A percentile compares a stretch with the other conserved stretches of the same genome.
These are phyloP conservation scores for Pseudomicrostroma phylloplanum DNA, from an alignment of 1,284 basidiomycete species.

Conservation along the genomic window DNA sequence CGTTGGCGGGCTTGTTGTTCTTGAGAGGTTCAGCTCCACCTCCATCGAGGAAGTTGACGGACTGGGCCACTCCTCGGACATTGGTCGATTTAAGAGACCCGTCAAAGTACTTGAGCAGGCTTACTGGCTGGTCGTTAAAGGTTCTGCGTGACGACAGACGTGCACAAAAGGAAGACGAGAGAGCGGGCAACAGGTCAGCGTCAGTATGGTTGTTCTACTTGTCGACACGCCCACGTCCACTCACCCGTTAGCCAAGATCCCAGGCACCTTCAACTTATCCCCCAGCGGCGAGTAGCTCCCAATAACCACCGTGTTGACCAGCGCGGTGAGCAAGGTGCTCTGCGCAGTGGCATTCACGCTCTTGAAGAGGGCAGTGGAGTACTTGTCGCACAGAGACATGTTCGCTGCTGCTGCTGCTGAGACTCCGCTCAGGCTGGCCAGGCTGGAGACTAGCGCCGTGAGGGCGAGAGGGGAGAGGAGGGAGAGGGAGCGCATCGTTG, in stretches of 20 bases:
- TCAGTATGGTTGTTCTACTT: neutral
- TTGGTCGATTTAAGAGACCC: slow-evolving; percentile 20
- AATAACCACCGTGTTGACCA: slow-evolving; percentile 27
- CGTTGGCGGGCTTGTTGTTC: slow-evolving; percentile 19
- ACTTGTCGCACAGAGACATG: slow-evolving; percentile 22
- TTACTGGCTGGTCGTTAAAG: slow-evolving; percentile 9
- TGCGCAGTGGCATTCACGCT: slow-evolving; percentile 18
- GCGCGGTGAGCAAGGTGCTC: slow-evolving; percentile 18
- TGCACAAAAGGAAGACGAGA: neutral
- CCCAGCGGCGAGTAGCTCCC: slow-evolving; percentile 16
- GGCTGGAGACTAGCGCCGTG: no score
- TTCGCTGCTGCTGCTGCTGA: neutral
- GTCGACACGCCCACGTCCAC: neutral
- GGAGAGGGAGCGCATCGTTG: no score
- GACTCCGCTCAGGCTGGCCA: no score
- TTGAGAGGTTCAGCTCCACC: slow-evolving; percentile 22
- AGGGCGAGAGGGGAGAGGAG: no score
- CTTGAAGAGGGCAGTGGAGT: slow-evolving; percentile 19
- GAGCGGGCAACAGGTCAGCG: no score
- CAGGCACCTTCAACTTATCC: slow-evolving; percentile 12
- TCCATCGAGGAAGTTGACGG: slow-evolving; percentile 28
- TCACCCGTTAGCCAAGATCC: slow-evolving; percentile 17
- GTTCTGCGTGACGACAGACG: no score
- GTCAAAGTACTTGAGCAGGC: slow-evolving; percentile 21
- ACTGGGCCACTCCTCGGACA: slow-evolving; percentile 8